Evolutionary conservation across 306 rosid genomes (phyloP), one percentile per base, ranked within the genome.

Genomic region (Betula pendula): DNA sequence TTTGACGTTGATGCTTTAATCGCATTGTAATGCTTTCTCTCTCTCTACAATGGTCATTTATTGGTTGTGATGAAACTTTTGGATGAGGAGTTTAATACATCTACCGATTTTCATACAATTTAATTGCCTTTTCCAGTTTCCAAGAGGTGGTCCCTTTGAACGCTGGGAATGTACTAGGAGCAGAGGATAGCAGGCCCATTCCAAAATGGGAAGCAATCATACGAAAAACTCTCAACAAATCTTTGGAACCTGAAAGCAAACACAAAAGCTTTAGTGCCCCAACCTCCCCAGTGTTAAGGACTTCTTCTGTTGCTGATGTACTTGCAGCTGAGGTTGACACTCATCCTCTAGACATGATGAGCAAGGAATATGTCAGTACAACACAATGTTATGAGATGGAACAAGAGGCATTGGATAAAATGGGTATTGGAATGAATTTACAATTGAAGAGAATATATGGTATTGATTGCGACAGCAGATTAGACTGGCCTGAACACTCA

Each of bases 91-190:
- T 40, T 35, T 33, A 44, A 73, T 27, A 27, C 68, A 8, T 62
- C 19, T 48, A 29, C 77, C 25, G 49, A 74, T 58, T 78, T 38
- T 58, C 60, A 68, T 74, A 47, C 70, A 65, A 19, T 20, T 47
- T 38, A 33, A 65, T 6, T 56, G 43, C 35, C 17, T 66, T 74
- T 81, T 45, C 70, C 88, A 95, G 99, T 76, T 90, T 95, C 63
- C 99, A 95, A 79, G 99, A 95, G 84, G 92, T 95, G 16, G 97
- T 95, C 78, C 99, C 99, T 81, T 83, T 95, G 80, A 95, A 81
- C 81, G 99, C 99, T 24, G 99, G 96, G 71, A 95, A 95, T 68
- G 97, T 95, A 31, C 66, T 95, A 3, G 99, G 99, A 81, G 97
- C 97, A 59, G 99, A 95, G 67, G 97, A 95, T 77, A 89, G 79